Conservation (phyloP, 805 yeast species). For the Nakazawaea populi region DNA sequence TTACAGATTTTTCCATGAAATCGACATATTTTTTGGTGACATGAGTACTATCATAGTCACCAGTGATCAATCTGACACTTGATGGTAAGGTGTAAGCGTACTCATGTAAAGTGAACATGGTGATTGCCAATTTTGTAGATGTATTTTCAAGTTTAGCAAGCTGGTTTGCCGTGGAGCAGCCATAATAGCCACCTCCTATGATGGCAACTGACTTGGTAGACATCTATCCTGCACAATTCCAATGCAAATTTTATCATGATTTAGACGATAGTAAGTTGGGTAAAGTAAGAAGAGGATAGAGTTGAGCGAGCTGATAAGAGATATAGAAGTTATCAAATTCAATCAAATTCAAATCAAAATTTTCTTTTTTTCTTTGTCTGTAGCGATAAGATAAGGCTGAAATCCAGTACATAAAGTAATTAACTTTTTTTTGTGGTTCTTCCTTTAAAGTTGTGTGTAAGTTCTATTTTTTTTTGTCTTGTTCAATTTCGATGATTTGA, state of each 20-base stretch:
- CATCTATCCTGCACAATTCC: too few relatives aligned
- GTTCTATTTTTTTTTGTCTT: background rate
- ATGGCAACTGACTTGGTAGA: background rate
- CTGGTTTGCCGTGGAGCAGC: background rate
- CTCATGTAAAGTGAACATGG: constrained; percentile 13
- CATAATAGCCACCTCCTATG: constrained; percentile 8
- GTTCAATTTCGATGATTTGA: background rate
- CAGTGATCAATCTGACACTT: constrained; percentile 11
- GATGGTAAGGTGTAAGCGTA: constrained; percentile 13
- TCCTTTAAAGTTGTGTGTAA: background rate
- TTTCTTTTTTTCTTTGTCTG: too few relatives aligned
- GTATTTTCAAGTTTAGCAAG: background rate
- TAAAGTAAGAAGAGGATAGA: too few relatives aligned
- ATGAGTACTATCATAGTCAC: constrained; percentile 5
- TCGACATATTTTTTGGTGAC: constrained; percentile 1
- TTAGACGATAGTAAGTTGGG: too few relatives aligned
- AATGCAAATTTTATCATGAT: too few relatives aligned
- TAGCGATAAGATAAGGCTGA: too few relatives aligned
- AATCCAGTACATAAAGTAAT: background rate
- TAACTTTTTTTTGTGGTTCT: background rate
- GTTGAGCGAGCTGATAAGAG: too few relatives aligned
- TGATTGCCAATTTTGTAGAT: constrained; percentile 4
- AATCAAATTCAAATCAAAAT: too few relatives aligned
- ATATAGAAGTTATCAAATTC: too few relatives aligned
- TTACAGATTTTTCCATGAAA: constrained; percentile 17